Base-by-base conservation (phyloP, 805 yeast genomes). In the Debaryomyces tyrocola region DNA sequence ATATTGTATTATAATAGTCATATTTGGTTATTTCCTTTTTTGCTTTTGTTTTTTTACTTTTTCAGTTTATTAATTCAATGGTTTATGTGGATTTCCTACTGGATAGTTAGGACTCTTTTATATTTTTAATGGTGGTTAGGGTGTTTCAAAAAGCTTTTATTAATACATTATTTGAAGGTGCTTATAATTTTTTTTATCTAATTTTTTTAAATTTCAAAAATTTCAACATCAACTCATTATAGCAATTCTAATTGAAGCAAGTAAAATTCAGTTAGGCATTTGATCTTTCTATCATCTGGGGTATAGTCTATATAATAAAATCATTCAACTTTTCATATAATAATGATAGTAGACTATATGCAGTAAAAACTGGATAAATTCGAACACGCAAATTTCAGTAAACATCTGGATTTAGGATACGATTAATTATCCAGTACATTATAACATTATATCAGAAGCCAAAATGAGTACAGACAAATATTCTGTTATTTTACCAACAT, bases 401-500 rank as follows among this genome's bases (percentile, higher is more conserved):
- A 38, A 38, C 12, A 34, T 10, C n/a, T n/a, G 10, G 27, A 24
- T 24, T 24, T 17, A 17, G 18, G 18, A 17, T 17, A 17, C 18
- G 18, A 36, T 41, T 20, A 27, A n/a, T 20, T 20, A 7, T 20
- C 20, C 20, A 17, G 39, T 37, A 33, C 18, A 34, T 34, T 37
- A 38, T 17, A 17, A 6, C 27, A 17, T 24, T 24, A 24, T 24
- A 24, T 24, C 27, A 31, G 17, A 28, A 14, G 34, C 28, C 43
- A 50, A 4, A 45, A 56, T 57, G 59, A 41, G 49, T 27, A 33
- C 48, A 17, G 49, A 59, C 66, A 85, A 85, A 62, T 85, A 86
- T 67, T 80, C 89, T 7, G 87, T 85, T 38, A 85, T 85, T 54
- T 71, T 85, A 45, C 92, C 92, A 35, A 85, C 92, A 1, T 85